These are phyloP conservation scores for Uncinocarpus reesii DNA, from an alignment of 2,329 filamentous ascomycete genomes.

Conservation along the genomic window DNA sequence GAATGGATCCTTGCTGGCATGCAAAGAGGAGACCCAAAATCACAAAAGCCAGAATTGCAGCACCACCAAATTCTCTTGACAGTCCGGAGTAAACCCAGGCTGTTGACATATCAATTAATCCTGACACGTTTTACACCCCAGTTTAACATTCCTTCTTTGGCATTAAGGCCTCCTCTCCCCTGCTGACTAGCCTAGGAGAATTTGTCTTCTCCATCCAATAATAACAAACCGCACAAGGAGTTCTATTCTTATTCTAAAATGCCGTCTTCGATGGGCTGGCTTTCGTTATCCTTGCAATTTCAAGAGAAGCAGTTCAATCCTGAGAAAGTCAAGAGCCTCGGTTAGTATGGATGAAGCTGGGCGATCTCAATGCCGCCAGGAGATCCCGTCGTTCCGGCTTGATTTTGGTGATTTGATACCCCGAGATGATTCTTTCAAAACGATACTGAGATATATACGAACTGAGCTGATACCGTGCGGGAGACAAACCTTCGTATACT, in stretches of 20 bases:
- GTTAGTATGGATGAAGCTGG: too few relatives aligned
- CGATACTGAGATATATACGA: neutral
- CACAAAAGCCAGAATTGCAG: neutral
- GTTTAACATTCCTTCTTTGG: neutral
- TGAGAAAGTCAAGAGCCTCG: too few relatives aligned
- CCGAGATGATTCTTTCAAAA: neutral
- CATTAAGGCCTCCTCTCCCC: too few relatives aligned
- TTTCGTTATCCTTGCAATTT: too few relatives aligned
- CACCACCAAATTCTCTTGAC: neutral
- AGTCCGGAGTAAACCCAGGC: neutral
- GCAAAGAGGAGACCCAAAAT: neutral
- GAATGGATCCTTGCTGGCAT: slow-evolving; percentile 4
- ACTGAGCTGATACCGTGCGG: neutral
- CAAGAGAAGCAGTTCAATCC: too few relatives aligned
- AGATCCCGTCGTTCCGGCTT: neutral
- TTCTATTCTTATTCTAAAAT: too few relatives aligned
- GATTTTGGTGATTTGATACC: neutral
- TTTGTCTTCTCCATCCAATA: too few relatives aligned
- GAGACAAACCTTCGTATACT: neutral
- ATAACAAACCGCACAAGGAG: too few relatives aligned
- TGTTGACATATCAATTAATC: neutral
- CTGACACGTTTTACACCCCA: too few relatives aligned
- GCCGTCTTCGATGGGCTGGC: too few relatives aligned
- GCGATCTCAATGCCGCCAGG: too few relatives aligned
- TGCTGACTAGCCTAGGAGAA: too few relatives aligned